A percentile compares a stretch with the other conserved stretches of the same genome.
phyloP scores from a whole-genome alignment of 2,329 filamentous ascomycete species.

The Leptodontidium sp. region DNA sequence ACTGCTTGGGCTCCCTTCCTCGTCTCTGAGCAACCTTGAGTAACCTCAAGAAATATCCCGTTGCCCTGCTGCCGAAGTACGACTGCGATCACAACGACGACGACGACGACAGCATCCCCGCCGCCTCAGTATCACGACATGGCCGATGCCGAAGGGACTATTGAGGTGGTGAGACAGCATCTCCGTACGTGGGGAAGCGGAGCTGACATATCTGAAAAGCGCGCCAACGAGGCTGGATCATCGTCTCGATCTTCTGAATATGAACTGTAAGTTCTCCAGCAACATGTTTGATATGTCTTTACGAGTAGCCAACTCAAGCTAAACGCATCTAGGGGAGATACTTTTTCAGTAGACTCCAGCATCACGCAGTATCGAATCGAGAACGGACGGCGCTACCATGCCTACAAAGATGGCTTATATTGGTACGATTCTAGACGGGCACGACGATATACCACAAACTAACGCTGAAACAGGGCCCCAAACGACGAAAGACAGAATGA shows the following conservation, averaged over 20 bases:
- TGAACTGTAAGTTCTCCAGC: slow-evolving; percentile 21
- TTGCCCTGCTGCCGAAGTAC: background rate
- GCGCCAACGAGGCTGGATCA: slow-evolving; percentile 3
- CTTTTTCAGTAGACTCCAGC: slow-evolving; percentile 47
- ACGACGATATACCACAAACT: background rate
- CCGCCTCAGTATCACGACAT: slow-evolving; percentile 18
- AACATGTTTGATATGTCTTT: background rate
- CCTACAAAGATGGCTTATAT: slow-evolving; percentile 53
- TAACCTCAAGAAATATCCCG: background rate
- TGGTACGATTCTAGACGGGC: slow-evolving; percentile 32
- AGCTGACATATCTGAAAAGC: slow-evolving; percentile 15
- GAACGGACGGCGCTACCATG: slow-evolving; percentile 59
- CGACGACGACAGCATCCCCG: background rate
- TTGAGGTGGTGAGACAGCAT: slow-evolving; percentile 25
- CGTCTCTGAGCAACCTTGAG: slow-evolving; percentile 12
- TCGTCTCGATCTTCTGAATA: slow-evolving; percentile 25
- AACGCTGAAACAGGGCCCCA: slow-evolving; percentile 37
- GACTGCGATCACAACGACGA: background rate
- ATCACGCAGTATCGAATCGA: slow-evolving; percentile 48
- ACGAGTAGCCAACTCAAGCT: background rate
- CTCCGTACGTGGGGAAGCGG: background rate
- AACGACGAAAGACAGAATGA: slow-evolving; percentile 46
- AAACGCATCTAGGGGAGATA: slow-evolving; percentile 30
- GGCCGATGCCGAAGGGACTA: slow-evolving; percentile 16
- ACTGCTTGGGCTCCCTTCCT: slow-evolving; percentile 3